Evolutionary conservation across 2,329 filamentous ascomycete species (phyloP).

Genomic region (Aureobasidium sp.): DNA sequence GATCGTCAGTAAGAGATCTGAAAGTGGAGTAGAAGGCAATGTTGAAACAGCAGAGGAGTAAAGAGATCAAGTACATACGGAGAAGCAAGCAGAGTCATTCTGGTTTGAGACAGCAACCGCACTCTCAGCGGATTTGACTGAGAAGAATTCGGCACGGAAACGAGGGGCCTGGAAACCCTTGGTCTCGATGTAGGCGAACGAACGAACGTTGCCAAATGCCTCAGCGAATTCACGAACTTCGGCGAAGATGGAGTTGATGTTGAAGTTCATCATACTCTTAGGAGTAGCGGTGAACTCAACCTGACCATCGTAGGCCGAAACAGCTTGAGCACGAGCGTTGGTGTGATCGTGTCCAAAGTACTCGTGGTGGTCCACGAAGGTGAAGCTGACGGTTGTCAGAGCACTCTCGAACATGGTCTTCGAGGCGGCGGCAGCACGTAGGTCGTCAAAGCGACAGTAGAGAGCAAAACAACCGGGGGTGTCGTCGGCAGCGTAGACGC

Average conservation of each 20-base stretch:
- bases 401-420: conserved; percentile 13
- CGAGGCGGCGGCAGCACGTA: conserved; percentile 24
- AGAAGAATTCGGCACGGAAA: conserved; percentile 24
- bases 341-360: not conserved
- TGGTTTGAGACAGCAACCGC: not conserved
- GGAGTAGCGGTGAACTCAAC: conserved; percentile 17
- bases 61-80: not conserved
- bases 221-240: conserved; percentile 15
- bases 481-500: not conserved
- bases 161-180: conserved; percentile 13
- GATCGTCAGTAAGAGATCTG: not conserved
- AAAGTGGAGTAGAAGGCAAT: not conserved
- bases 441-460: conserved; percentile 30
- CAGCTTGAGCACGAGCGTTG: not conserved
- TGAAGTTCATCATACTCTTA: conserved; percentile 14
- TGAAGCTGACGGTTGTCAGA: conserved; percentile 9
- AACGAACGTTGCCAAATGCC: conserved; percentile 19
- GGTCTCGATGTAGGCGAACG: conserved; percentile 14
- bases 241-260: conserved; percentile 10
- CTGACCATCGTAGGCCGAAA: conserved; percentile 21
- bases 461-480: not conserved
- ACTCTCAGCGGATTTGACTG: conserved; percentile 18
- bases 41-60: not conserved
- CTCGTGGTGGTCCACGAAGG: conserved; percentile 14
- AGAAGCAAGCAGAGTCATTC: not conserved